Conservation (phyloP, 208 protist species). For the Trypanosoma cruzi region DNA sequence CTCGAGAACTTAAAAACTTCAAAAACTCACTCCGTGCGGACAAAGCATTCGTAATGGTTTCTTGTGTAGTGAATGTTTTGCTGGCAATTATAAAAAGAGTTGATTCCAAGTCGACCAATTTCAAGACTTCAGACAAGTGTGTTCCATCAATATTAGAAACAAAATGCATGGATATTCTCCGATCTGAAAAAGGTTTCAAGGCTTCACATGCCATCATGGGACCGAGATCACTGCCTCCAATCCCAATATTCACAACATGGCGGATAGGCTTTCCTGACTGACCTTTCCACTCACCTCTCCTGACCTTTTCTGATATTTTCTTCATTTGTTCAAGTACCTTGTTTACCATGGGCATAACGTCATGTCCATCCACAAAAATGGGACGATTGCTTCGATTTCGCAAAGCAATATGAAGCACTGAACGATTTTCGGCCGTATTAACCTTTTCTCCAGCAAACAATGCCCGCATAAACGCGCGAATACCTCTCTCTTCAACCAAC, state of each 20-base stretch:
- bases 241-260: slow-evolving; percentile 98
- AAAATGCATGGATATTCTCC: slow-evolving; percentile 88
- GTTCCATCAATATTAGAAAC: slow-evolving; percentile 98
- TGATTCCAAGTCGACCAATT: slow-evolving; percentile 87
- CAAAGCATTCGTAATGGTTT: slow-evolving; percentile 97
- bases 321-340: slow-evolving; percentile 94
- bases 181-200: slow-evolving; percentile 87
- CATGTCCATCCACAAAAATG: slow-evolving; percentile 93
- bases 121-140: slow-evolving; percentile 93
- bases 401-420: slow-evolving; percentile 96
- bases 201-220: slow-evolving; percentile 95
- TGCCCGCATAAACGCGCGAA: slow-evolving; percentile 70
- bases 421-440: slow-evolving; percentile 94
- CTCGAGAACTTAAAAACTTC: slow-evolving; percentile 44
- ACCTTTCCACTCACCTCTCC: slow-evolving; percentile 93
- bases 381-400: slow-evolving; percentile 92
- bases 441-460: slow-evolving; percentile 96
- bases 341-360: slow-evolving; percentile 95
- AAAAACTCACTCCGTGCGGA: slow-evolving; percentile 92
- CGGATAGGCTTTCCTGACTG: slow-evolving; percentile 94
- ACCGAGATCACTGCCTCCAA: slow-evolving; percentile 97
- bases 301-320: slow-evolving; percentile 85
- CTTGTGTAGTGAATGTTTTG: slow-evolving; percentile 98
- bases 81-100: slow-evolving; percentile 97
- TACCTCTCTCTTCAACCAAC: slow-evolving; percentile 82